Evolutionary conservation across 2,329 filamentous ascomycete species (phyloP).

Genomic region (Thelonectria olida): DNA sequence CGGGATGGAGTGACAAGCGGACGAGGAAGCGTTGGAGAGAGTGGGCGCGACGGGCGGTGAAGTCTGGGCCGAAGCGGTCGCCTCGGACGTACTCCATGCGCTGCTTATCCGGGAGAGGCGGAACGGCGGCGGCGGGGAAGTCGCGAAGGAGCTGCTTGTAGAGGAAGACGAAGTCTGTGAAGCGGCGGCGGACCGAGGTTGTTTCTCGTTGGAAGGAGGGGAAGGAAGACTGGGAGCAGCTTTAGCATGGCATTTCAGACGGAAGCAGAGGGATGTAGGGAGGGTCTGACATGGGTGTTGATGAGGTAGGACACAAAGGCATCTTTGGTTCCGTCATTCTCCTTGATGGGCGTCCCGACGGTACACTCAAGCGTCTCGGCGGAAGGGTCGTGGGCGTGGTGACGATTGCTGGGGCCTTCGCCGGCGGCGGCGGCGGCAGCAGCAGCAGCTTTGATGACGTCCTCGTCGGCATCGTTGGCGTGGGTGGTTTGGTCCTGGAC

Average conservation of each 20-base stretch:
- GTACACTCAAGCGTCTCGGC: slow-evolving; percentile 83
- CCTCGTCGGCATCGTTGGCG: slow-evolving; percentile 40
- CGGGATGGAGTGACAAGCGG: slow-evolving; percentile 86
- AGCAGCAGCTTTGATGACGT: slow-evolving; percentile 52
- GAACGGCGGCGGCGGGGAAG: slow-evolving; percentile 91
- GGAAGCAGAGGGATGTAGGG: neutral
- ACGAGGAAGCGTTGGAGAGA: slow-evolving; percentile 92
- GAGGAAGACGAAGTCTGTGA: slow-evolving; percentile 97
- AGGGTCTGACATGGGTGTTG: slow-evolving; percentile 76
- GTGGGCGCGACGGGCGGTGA: slow-evolving; percentile 87
- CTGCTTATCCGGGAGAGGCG: slow-evolving; percentile 96
- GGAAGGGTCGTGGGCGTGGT: slow-evolving; percentile 71
- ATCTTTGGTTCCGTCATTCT: slow-evolving; percentile 96
- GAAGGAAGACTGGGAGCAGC: slow-evolving; percentile 79
- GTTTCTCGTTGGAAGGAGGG: slow-evolving; percentile 87
- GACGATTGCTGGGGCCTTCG: slow-evolving; percentile 58
- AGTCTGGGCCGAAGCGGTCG: slow-evolving; percentile 93
- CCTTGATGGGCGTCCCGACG: slow-evolving; percentile 87
- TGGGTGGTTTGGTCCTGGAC: slow-evolving; percentile 49
- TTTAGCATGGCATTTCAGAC: slow-evolving; percentile 13
- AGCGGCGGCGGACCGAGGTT: slow-evolving; percentile 85
- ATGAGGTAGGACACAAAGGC: slow-evolving; percentile 96
- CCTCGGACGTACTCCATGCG: slow-evolving; percentile 99
- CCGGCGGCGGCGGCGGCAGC: neutral
- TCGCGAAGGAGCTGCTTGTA: slow-evolving; percentile 90